Conservation (phyloP, 2,329 filamentous ascomycete genomes). For the Neopestalotiopsis clavispora region DNA sequence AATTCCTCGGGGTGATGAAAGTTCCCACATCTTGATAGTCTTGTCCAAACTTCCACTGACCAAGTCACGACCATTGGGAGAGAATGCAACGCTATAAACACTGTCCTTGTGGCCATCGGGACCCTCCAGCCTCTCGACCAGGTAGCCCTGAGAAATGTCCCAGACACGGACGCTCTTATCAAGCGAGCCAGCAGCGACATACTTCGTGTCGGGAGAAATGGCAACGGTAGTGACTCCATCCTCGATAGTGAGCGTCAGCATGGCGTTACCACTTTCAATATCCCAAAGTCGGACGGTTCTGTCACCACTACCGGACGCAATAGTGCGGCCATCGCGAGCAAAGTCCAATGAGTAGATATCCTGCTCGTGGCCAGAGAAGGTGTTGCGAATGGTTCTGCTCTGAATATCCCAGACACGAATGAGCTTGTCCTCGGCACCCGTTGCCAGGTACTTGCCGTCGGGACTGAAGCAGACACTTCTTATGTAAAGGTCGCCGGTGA, state of each 20-base stretch:
- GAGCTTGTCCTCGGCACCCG: conserved; percentile 95
- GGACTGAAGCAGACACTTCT: conserved; percentile 98
- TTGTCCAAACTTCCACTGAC: conserved; percentile 96
- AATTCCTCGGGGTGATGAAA: conserved; percentile 73
- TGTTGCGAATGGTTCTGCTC: conserved; percentile 81
- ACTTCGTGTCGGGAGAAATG: conserved; percentile 93
- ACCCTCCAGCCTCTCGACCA: conserved; percentile 90
- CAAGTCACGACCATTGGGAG: conserved; percentile 88
- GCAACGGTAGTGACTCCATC: conserved; percentile 97
- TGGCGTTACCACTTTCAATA: conserved; percentile 81
- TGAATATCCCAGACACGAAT: conserved; percentile 97
- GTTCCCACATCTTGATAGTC: conserved; percentile 99
- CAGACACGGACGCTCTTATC: conserved; percentile 98
- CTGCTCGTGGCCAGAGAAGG: conserved; percentile 96
- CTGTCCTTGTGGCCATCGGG: conserved; percentile 95
- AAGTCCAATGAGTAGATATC: conserved; percentile 98
- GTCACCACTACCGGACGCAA: conserved; percentile 94
- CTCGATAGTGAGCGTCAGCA: conserved; percentile 88
- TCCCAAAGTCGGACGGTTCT: conserved; percentile 96
- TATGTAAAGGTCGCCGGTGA: conserved; percentile 93
- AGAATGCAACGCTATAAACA: conserved; percentile 96
- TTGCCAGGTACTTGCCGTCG: conserved; percentile 90
- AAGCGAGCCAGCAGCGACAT: conserved; percentile 90
- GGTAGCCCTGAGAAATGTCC: conserved; percentile 85
- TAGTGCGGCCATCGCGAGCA: conserved; percentile 88